Percentiles rank a stretch among this genome's conserved stretches.
phyloP scores from a whole-genome alignment of 176 grass and related monocot species.

The Phragmites australis region DNA sequence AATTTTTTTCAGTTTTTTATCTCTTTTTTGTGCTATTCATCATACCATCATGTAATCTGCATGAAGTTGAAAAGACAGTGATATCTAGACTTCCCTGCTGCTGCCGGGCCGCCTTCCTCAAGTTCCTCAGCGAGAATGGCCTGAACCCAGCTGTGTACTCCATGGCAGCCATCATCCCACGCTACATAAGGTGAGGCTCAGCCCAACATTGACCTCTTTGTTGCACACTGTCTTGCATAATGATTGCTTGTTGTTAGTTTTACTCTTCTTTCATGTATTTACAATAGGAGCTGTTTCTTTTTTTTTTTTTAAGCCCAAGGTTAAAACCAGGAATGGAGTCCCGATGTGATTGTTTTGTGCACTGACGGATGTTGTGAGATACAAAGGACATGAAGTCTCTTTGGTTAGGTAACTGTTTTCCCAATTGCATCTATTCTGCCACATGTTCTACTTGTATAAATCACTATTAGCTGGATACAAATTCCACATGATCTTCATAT shows the following conservation, averaged over 20 bases:
- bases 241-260: not conserved
- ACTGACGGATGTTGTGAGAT: too few relatives aligned
- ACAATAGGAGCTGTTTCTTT: slow-evolving; percentile 2
- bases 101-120: slow-evolving; percentile 67
- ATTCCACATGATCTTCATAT: too few relatives aligned
- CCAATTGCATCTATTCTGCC: too few relatives aligned
- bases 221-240: not conserved
- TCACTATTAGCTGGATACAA: too few relatives aligned
- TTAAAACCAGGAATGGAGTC: slow-evolving; percentile 76
- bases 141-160: slow-evolving; percentile 76
- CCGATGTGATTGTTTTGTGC: too few relatives aligned
- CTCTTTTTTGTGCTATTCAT: not conserved
- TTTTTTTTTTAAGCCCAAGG: slow-evolving; percentile 46
- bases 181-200: slow-evolving; percentile 79
- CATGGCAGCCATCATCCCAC: slow-evolving; percentile 62
- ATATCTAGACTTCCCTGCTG: slow-evolving; percentile 29
- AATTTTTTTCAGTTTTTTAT: slow-evolving; percentile 11
- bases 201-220: not conserved
- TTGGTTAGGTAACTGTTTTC: too few relatives aligned
- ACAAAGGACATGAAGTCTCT: too few relatives aligned
- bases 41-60: not conserved
- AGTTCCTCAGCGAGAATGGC: slow-evolving; percentile 82
- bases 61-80: not conserved
- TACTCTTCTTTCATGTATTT: not conserved
- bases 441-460: too few relatives aligned